Conservation (phyloP, 140 eudicot species). For the Ambrosia hybrid region DNA sequence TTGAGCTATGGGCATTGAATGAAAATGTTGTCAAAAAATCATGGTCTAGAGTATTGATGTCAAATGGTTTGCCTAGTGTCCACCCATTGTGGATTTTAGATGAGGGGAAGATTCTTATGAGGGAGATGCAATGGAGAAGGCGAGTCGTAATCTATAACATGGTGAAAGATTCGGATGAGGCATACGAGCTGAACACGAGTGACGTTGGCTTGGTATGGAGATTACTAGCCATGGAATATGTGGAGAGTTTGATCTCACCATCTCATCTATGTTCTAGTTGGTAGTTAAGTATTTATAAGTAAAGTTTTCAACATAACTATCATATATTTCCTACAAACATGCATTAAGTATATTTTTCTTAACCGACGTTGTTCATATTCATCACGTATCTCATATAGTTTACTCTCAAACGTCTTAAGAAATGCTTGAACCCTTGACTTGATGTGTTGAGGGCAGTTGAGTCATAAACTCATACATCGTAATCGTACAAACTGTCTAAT, state of each 20-base stretch:
- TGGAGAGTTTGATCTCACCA: constrained; percentile 15
- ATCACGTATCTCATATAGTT: too few species aligned
- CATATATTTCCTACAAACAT: too few species aligned
- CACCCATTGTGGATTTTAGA: neutral
- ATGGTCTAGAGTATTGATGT: neutral
- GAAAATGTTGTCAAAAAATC: neutral
- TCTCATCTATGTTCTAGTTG: neutral
- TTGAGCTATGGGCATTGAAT: neutral
- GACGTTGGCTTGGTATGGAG: neutral
- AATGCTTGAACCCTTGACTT: too few species aligned
- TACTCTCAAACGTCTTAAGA: too few species aligned
- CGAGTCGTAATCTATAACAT: constrained; percentile 9
- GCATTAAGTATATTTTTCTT: too few species aligned
- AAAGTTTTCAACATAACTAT: too few species aligned
- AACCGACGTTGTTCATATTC: too few species aligned
- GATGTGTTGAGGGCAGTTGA: too few species aligned
- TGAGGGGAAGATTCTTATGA: neutral
- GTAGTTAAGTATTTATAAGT: too few species aligned
- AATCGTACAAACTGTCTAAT: too few species aligned
- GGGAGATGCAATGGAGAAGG: neutral
- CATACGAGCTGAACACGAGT: neutral
- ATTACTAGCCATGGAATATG: constrained; percentile 9
- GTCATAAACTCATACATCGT: too few species aligned
- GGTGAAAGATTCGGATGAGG: neutral
- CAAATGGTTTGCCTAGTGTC: neutral